These are phyloP conservation scores for Penicillium oxalicum DNA, from an alignment of 2,329 filamentous ascomycete species.

Conservation along the genomic window DNA sequence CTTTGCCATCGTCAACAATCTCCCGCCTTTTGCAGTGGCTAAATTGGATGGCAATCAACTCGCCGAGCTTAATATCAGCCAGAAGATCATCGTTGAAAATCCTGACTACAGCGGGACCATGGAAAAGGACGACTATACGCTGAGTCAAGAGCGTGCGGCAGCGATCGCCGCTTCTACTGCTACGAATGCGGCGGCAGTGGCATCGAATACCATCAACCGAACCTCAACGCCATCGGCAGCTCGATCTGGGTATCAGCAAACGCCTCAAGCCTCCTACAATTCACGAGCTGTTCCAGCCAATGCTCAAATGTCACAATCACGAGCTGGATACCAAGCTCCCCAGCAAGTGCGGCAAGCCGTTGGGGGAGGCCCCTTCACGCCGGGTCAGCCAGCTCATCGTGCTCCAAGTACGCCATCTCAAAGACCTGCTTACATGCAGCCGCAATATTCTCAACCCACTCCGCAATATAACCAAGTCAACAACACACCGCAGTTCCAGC, in stretches of 20 bases:
- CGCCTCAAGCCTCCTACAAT: constrained; percentile 27
- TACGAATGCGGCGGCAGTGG: constrained; percentile 24
- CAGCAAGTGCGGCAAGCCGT: constrained; percentile 30
- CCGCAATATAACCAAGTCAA: constrained; percentile 31
- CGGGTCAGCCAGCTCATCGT: constrained; percentile 27
- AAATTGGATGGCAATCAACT: constrained; percentile 81
- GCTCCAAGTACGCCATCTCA: constrained; percentile 33
- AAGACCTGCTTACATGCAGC: constrained; percentile 32
- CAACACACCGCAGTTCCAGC: constrained; percentile 38
- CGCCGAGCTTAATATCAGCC: constrained; percentile 76
- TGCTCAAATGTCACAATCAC: constrained; percentile 23
- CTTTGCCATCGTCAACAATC: constrained; percentile 62
- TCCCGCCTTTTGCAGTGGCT: constrained; percentile 80
- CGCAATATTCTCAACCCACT: constrained; percentile 30
- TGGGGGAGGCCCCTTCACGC: constrained; percentile 28
- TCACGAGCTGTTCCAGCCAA: constrained; percentile 30
- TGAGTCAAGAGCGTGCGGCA: constrained; percentile 42
- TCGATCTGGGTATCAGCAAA: constrained; percentile 28
- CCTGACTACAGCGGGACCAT: constrained; percentile 71
- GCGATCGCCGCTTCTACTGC: constrained; percentile 29
- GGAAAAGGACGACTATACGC: constrained; percentile 70
- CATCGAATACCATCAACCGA: constrained; percentile 27
- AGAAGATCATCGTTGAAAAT: constrained; percentile 65
- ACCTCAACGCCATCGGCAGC: constrained; percentile 31
- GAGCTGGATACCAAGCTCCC: constrained; percentile 26